These are phyloP conservation scores for Hypoxylon sp. DNA, from an alignment of 2,329 filamentous ascomycete genomes.

Conservation along the genomic window DNA sequence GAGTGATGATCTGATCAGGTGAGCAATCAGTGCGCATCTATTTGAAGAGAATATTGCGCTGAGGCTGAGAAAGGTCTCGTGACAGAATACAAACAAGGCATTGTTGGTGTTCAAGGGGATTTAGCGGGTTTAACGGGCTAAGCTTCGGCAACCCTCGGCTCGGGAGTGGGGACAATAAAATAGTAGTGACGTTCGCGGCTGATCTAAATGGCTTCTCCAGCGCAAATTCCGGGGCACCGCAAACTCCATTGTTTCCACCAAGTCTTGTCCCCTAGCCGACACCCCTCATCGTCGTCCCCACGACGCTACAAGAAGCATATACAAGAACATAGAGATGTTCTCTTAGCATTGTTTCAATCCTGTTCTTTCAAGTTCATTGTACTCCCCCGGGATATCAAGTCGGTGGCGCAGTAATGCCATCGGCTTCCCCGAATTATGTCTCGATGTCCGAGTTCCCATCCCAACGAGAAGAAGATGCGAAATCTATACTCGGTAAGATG, in stretches of 20 bases:
- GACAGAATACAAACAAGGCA: slow-evolving; percentile 14
- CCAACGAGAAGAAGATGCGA: slow-evolving; percentile 56
- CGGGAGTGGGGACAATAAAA: slow-evolving; percentile 41
- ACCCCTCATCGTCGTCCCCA: slow-evolving; percentile 37
- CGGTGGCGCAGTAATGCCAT: slow-evolving; percentile 65
- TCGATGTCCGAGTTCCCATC: slow-evolving; percentile 68
- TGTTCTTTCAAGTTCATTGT: slow-evolving; percentile 1
- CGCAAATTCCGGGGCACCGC: slow-evolving; percentile 30
- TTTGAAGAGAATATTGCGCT: too few relatives aligned
- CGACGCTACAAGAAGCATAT: slow-evolving; percentile 17
- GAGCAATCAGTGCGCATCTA: slow-evolving; percentile 7
- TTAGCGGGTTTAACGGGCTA: slow-evolving; percentile 40
- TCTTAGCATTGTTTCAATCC: slow-evolving; percentile 13
- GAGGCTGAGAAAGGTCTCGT: too few relatives aligned
- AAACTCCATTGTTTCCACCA: slow-evolving; percentile 31
- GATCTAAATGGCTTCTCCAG: slow-evolving; percentile 34
- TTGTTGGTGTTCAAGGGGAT: slow-evolving; percentile 1
- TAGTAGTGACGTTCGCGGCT: slow-evolving; percentile 50
- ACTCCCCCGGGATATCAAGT: slow-evolving; percentile 27
- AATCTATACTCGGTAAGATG: slow-evolving; percentile 50
- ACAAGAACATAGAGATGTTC: slow-evolving; percentile 36
- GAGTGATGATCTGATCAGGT: background rate
- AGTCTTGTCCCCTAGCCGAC: slow-evolving; percentile 7
- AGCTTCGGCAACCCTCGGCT: slow-evolving; percentile 53
- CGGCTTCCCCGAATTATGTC: slow-evolving; percentile 70